A percentile compares a stretch with the other conserved stretches of the same genome.
Conservation (phyloP, 371 early-diverging fungal species). For the Dichotomocladium elegans region DNA sequence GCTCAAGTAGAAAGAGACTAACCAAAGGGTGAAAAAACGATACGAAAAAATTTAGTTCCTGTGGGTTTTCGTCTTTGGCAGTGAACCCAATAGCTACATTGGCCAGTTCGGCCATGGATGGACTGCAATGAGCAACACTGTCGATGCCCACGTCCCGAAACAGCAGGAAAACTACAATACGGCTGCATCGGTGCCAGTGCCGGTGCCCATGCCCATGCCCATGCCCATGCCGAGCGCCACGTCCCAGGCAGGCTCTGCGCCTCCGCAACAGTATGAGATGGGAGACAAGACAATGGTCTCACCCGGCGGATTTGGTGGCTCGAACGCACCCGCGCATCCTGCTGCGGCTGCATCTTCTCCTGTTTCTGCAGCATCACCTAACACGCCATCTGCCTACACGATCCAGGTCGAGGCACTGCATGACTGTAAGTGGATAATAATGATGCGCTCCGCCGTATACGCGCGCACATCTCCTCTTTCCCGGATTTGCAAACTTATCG, state of each 20-base stretch:
- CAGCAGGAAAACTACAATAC: background rate
- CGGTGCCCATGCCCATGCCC: too few species aligned
- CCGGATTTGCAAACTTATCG: too few species aligned
- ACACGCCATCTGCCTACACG: background rate
- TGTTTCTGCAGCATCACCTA: background rate
- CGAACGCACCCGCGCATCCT: constrained; percentile 6
- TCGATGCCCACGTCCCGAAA: constrained; percentile 12
- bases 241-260: too few species aligned
- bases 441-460: background rate
- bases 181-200: constrained; percentile 4
- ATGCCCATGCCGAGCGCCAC: too few species aligned
- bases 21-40: background rate
- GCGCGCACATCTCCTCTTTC: too few species aligned
- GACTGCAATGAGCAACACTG: constrained; percentile 15
- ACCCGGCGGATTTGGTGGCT: constrained; percentile 1
- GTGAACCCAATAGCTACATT: constrained; percentile 34
- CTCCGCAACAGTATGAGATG: constrained; percentile 18
- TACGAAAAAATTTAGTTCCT: constrained; percentile 15
- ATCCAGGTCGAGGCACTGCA: constrained; percentile 18
- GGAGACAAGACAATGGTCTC: constrained; percentile 25
- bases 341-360: constrained; percentile 5
- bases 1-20: too few species aligned
- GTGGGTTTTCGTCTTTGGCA: constrained; percentile 47
- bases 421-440: constrained; percentile 10
- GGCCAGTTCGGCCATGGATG: constrained; percentile 21